phyloP scores from a whole-genome alignment of 2,329 filamentous ascomycete genomes.

The Colletotrichum abscissum region DNA sequence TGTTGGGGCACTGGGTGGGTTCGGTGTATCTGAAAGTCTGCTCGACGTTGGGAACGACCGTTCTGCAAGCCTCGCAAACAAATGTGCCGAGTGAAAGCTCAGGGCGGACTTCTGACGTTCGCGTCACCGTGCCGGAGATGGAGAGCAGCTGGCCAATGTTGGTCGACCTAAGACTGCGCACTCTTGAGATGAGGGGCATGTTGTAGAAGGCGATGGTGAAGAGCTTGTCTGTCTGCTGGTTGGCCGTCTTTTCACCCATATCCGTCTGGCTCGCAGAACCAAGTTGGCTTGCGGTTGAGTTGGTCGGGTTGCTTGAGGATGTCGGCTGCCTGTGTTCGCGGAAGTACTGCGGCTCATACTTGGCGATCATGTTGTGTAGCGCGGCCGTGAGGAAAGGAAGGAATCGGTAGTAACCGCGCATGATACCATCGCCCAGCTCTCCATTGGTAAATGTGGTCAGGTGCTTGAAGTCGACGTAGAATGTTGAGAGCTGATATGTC shows the following conservation, averaged over 20 bases:
- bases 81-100: conserved; percentile 95
- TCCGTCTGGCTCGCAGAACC: conserved; percentile 74
- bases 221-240: conserved; percentile 97
- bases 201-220: conserved; percentile 96
- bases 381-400: conserved; percentile 90
- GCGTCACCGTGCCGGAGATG: conserved; percentile 95
- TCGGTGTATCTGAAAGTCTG: conserved; percentile 98
- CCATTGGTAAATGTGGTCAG: conserved; percentile 81
- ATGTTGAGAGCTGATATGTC: conserved; percentile 80
- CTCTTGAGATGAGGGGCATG: conserved; percentile 84
- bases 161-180: conserved; percentile 85
- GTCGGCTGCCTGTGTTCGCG: conserved; percentile 89
- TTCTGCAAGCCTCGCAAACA: conserved; percentile 87
- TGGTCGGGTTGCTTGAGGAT: conserved; percentile 77
- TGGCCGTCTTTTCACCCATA: conserved; percentile 79
- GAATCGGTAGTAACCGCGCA: conserved; percentile 94
- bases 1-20: conserved; percentile 93
- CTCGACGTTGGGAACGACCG: conserved; percentile 88
- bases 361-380: conserved; percentile 92
- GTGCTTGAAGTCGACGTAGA: conserved; percentile 90
- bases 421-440: conserved; percentile 85
- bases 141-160: conserved; percentile 95
- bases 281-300: conserved; percentile 72
- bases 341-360: conserved; percentile 95
- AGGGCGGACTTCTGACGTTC: conserved; percentile 95